These are phyloP conservation scores for Eruca vesicaria DNA, from an alignment of 441 rosid genomes.

Conservation along the genomic window DNA sequence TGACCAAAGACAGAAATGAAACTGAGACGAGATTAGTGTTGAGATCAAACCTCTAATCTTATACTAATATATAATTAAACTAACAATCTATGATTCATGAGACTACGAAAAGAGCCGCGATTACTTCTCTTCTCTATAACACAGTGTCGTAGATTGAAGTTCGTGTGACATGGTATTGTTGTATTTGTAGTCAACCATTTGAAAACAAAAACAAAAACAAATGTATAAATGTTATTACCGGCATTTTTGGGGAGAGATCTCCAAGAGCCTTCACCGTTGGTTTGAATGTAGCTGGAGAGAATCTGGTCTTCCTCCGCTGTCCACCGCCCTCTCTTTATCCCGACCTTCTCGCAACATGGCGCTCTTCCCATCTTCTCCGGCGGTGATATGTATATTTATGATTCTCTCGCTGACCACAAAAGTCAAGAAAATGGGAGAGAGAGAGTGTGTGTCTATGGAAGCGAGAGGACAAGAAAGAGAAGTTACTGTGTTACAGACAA, in stretches of 20 bases:
- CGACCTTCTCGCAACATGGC: slow-evolving; percentile 91
- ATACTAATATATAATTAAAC: not conserved
- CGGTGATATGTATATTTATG: not conserved
- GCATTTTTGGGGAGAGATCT: slow-evolving; percentile 83
- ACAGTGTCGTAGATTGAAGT: not conserved
- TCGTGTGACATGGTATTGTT: not conserved
- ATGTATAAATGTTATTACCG: slow-evolving; percentile 35
- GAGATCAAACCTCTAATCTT: not conserved
- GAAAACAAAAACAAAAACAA: too few relatives aligned
- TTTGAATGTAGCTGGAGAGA: slow-evolving; percentile 59
- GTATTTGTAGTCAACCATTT: not conserved
- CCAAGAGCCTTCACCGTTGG: slow-evolving; percentile 80
- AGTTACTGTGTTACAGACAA: slow-evolving; percentile 8
- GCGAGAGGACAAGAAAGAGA: slow-evolving; percentile 10
- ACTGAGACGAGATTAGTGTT: not conserved
- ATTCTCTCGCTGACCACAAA: not conserved
- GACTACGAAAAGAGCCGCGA: not conserved
- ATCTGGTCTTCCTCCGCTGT: slow-evolving; percentile 86
- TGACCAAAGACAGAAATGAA: not conserved
- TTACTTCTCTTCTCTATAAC: not conserved
- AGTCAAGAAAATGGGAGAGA: not conserved
- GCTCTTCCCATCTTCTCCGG: slow-evolving; percentile 65
- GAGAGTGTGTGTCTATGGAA: not conserved
- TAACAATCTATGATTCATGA: not conserved
- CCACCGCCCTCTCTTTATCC: slow-evolving; percentile 87